Evolutionary conservation across 306 rosid genomes (phyloP).

Genomic region (Ammopiptanthus mongolicus): DNA sequence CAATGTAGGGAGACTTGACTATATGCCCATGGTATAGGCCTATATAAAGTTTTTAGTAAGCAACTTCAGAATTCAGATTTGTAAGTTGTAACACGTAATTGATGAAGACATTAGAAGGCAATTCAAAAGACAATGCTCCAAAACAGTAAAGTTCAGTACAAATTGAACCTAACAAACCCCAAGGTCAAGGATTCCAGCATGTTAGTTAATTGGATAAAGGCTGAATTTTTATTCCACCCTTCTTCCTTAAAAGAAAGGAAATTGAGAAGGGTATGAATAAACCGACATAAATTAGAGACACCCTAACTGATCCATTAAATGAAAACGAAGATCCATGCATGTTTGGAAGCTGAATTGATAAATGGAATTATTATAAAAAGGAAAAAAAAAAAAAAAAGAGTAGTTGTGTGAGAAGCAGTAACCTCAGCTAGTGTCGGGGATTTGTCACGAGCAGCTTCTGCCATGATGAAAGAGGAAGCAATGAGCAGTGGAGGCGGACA

Average conservation of each 20-base stretch:
- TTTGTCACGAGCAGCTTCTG: slow-evolving; percentile 41
- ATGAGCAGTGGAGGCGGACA: slow-evolving; percentile 20
- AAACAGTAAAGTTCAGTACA: background rate
- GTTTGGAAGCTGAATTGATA: background rate
- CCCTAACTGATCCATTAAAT: background rate
- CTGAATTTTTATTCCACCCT: background rate
- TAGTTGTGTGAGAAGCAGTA: background rate
- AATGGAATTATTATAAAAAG: background rate
- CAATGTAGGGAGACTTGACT: background rate
- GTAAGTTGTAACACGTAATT: background rate
- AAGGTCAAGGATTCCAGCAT: background rate
- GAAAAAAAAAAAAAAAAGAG: background rate
- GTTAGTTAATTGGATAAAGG: background rate
- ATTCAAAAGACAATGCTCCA: background rate
- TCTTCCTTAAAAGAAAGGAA: background rate
- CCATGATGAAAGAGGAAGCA: slow-evolving; percentile 48
- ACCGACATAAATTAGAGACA: background rate
- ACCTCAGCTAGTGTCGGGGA: slow-evolving; percentile 58
- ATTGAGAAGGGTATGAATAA: background rate
- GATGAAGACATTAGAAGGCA: background rate
- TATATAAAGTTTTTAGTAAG: background rate
- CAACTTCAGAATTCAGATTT: background rate
- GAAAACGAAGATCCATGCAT: background rate
- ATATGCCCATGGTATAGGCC: background rate
- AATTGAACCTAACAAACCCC: background rate